Evolutionary conservation across 1,139 yeast genomes (phyloP).

Genomic region (Kodamaea arcana): DNA sequence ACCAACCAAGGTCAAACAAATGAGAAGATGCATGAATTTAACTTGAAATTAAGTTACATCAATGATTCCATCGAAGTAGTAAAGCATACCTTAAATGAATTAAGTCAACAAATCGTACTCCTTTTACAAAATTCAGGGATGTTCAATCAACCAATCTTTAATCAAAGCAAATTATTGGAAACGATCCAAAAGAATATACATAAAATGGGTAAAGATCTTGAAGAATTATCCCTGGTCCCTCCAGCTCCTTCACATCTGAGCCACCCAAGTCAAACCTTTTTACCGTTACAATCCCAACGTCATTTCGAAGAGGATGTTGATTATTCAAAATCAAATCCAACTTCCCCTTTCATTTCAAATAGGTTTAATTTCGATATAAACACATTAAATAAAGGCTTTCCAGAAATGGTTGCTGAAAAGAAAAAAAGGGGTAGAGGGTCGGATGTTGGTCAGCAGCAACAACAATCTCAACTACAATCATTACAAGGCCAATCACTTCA

Average conservation of each 20-base stretch:
- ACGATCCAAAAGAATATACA: slow-evolving; percentile 21
- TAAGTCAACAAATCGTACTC: slow-evolving; percentile 12
- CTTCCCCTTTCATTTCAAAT: slow-evolving; percentile 14
- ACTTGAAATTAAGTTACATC: slow-evolving; percentile 23
- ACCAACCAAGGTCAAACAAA: slow-evolving; percentile 19
- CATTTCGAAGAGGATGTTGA: slow-evolving; percentile 7
- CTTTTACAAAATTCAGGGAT: slow-evolving; percentile 10
- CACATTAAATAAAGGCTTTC: slow-evolving; percentile 1
- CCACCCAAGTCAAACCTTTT: not conserved
- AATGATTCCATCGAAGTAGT: slow-evolving; percentile 20
- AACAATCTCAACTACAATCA: slow-evolving; percentile 4
- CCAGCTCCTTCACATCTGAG: slow-evolving; percentile 3
- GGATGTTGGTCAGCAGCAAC: slow-evolving; percentile 4
- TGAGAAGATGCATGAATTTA: slow-evolving; percentile 21
- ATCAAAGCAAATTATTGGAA: slow-evolving; percentile 15
- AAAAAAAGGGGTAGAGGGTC: not conserved
- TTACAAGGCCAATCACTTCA: slow-evolving; percentile 8
- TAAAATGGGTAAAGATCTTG: slow-evolving; percentile 23
- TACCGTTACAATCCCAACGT: slow-evolving; percentile 6
- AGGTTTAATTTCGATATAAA: slow-evolving; percentile 14
- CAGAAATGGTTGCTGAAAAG: slow-evolving; percentile 1
- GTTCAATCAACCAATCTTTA: slow-evolving; percentile 1
- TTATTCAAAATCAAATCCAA: slow-evolving; percentile 9
- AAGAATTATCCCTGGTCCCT: slow-evolving; percentile 12
- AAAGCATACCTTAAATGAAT: slow-evolving; percentile 10